Conservation (phyloP, 129 eudicot species). For the Apium graveolens region DNA sequence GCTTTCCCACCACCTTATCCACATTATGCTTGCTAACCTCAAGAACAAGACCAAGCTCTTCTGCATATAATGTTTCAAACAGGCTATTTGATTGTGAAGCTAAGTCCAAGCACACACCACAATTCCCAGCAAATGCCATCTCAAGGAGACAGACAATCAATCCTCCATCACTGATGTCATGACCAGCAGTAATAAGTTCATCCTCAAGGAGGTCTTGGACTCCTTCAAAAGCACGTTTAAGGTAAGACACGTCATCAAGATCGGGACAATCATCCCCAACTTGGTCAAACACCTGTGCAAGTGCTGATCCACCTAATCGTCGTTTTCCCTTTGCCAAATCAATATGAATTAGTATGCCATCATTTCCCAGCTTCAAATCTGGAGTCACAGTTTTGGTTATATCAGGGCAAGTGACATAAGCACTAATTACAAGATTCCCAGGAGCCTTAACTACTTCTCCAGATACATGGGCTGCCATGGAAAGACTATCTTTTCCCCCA, state of each 20-base stretch:
- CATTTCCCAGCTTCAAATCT: slow-evolving; percentile 75
- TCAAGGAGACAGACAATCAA: slow-evolving; percentile 57
- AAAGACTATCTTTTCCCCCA: slow-evolving; percentile 94
- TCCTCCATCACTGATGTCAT: slow-evolving; percentile 93
- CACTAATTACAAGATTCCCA: slow-evolving; percentile 90
- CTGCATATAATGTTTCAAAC: slow-evolving; percentile 57
- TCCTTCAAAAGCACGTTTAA: slow-evolving; percentile 58
- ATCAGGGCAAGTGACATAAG: slow-evolving; percentile 86
- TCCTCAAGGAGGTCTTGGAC: slow-evolving; percentile 67
- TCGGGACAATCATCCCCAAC: slow-evolving; percentile 85
- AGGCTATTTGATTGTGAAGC: slow-evolving; percentile 42
- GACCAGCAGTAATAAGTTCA: slow-evolving; percentile 81
- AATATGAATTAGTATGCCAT: slow-evolving; percentile 65
- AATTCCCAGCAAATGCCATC: slow-evolving; percentile 96
- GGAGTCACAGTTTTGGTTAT: slow-evolving; percentile 93
- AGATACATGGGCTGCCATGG: slow-evolving; percentile 84
- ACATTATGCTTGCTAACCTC: slow-evolving; percentile 54
- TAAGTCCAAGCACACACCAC: slow-evolving; percentile 31
- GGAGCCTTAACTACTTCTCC: slow-evolving; percentile 97
- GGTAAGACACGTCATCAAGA: slow-evolving; percentile 73
- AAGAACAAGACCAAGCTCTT: slow-evolving; percentile 81
- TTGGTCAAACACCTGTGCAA: slow-evolving; percentile 65
- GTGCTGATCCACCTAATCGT: slow-evolving; percentile 67
- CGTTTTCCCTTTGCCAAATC: slow-evolving; percentile 83
- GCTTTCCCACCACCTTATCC: slow-evolving; percentile 36